Conservation (phyloP, 805 yeast species). For the Alloascoidea africana region DNA sequence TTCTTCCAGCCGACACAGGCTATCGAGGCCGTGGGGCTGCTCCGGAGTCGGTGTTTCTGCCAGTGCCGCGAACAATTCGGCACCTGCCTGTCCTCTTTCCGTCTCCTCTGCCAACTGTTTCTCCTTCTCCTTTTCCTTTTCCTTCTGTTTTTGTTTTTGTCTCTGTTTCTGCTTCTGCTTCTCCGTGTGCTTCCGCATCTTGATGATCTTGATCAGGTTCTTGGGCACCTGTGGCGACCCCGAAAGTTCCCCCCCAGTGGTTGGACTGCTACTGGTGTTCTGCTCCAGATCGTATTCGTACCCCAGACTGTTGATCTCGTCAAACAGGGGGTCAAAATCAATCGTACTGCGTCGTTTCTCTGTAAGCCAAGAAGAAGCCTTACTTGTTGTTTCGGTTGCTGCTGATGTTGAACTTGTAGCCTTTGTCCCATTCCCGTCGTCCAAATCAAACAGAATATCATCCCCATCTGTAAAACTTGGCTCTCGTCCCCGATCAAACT, state of each 20-base stretch:
- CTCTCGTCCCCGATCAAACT: constrained; percentile 12
- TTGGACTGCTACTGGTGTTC: not conserved
- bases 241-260: too few relatives aligned
- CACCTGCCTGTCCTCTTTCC: not conserved
- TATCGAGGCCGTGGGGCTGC: too few relatives aligned
- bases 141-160: constrained; percentile 17
- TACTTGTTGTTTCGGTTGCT: not conserved
- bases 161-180: constrained; percentile 19
- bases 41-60: too few relatives aligned
- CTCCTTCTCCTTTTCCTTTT: constrained; percentile 16
- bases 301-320: not conserved
- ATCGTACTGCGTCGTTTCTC: not conserved
- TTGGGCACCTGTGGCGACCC: constrained; percentile 62
- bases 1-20: too few relatives aligned
- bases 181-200: constrained; percentile 25
- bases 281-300: not conserved
- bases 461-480: constrained; percentile 19
- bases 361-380: not conserved
- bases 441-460: constrained; percentile 24
- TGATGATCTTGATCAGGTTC: constrained; percentile 39
- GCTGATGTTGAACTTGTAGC: not conserved
- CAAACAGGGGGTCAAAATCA: not conserved
- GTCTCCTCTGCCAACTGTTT: constrained; percentile 15
- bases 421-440: not conserved
- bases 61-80: constrained; percentile 3